phyloP scores from a whole-genome alignment of 2,329 filamentous ascomycete species.

The Penicillium sp. region DNA sequence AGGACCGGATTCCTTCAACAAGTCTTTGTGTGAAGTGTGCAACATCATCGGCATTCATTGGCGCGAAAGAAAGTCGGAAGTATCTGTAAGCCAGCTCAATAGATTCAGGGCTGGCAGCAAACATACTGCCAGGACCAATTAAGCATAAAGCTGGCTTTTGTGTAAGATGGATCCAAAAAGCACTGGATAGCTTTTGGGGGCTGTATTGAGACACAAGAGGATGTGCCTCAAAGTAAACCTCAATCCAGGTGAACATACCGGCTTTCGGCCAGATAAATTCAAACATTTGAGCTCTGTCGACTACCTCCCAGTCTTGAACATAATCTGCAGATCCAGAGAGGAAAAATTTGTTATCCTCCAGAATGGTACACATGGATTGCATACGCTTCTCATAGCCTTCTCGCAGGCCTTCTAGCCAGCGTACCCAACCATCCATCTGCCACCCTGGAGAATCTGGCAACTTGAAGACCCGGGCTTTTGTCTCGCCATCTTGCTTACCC shows the following conservation, averaged over 20 bases:
- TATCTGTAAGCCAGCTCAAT: constrained; percentile 65
- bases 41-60: constrained; percentile 71
- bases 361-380: constrained; percentile 71
- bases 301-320: constrained; percentile 68
- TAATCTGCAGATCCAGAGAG: constrained; percentile 59
- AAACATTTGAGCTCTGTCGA: constrained; percentile 72
- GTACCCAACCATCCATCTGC: constrained; percentile 82
- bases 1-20: constrained; percentile 67
- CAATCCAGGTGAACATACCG: constrained; percentile 91
- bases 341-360: constrained; percentile 68
- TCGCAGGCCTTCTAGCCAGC: constrained; percentile 83
- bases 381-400: constrained; percentile 84
- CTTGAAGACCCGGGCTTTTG: constrained; percentile 36
- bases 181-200: constrained; percentile 59
- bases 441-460: constrained; percentile 63
- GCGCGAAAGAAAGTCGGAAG: constrained; percentile 80
- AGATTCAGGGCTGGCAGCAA: constrained; percentile 66
- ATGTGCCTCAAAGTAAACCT: constrained; percentile 69
- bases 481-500: constrained; percentile 61
- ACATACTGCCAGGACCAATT: constrained; percentile 70
- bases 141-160: constrained; percentile 69
- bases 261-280: constrained; percentile 78
- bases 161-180: constrained; percentile 71
- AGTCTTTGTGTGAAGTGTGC: constrained; percentile 63
- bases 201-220: constrained; percentile 63